These are phyloP conservation scores for Sporisorium reilianum DNA, from an alignment of 1,284 basidiomycete species.

Conservation along the genomic window DNA sequence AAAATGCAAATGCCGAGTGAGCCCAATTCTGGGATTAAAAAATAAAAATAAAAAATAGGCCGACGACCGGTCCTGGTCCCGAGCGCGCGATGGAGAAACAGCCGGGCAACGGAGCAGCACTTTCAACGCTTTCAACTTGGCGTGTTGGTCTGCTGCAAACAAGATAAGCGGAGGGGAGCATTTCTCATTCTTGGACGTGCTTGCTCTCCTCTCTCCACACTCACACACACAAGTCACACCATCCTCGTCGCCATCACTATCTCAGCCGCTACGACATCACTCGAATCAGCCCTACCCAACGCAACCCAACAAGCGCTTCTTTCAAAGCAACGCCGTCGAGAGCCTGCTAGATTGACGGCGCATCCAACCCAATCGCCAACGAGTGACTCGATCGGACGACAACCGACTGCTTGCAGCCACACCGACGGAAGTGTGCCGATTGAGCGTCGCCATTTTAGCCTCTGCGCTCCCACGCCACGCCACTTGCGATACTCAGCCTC, in stretches of 20 bases:
- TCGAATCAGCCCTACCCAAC: neutral
- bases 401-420: constrained; percentile 1
- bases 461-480: constrained; percentile 1
- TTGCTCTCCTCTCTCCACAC: neutral
- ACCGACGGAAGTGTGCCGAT: neutral
- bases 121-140: neutral
- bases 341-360: neutral
- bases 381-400: constrained; percentile 10
- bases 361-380: neutral
- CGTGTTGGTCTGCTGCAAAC: neutral
- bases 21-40: constrained; percentile 5
- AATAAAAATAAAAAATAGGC: neutral
- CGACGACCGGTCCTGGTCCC: constrained; percentile 11
- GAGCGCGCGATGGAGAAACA: neutral
- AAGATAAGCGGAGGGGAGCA: neutral
- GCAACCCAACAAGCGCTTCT: neutral
- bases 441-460: neutral
- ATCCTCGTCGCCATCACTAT: neutral
- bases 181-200: neutral
- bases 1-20: constrained; percentile 14
- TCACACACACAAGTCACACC: neutral
- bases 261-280: neutral
- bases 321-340: neutral
- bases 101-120: neutral
- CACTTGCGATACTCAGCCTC: neutral